A percentile compares a stretch with the other conserved stretches of the same genome.
Conservation (phyloP, 169 alveolate species). For the Plasmodium knowlesi region DNA sequence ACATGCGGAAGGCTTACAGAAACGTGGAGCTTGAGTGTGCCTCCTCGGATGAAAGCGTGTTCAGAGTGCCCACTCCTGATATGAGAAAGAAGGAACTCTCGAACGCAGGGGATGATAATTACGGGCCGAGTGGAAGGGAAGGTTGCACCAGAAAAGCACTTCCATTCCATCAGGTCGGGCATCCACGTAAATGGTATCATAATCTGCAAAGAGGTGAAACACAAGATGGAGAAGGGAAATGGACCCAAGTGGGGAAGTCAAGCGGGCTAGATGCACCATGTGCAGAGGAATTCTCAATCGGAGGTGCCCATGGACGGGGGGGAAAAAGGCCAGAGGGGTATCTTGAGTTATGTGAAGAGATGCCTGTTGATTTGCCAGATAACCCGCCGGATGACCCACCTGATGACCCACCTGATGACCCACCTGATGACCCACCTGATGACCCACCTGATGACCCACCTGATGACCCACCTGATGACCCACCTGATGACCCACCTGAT, state of each 20-base stretch:
- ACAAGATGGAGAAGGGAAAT: neutral
- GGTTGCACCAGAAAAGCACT: neutral
- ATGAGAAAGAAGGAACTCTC: neutral
- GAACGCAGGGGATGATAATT: neutral
- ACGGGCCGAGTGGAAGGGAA: neutral
- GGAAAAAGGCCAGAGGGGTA: neutral
- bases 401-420: neutral
- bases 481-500: neutral
- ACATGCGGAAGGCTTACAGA: conserved; percentile 22
- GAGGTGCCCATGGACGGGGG: neutral
- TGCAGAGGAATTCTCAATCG: neutral
- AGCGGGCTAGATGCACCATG: neutral
- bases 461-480: too few species aligned
- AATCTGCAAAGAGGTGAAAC: neutral
- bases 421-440: neutral
- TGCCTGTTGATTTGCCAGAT: too few species aligned
- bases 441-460: neutral
- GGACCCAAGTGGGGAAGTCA: neutral
- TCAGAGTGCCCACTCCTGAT: neutral
- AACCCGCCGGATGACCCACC: too few species aligned
- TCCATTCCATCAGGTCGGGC: neutral
- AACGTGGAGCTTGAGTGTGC: neutral
- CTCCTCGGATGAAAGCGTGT: neutral
- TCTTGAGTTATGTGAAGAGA: neutral
- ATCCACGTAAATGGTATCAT: neutral